Percentiles rank a stretch among this genome's conserved stretches.
phyloP scores from a whole-genome alignment of 2,329 filamentous ascomycete species.

The Emmonsia crescens region DNA sequence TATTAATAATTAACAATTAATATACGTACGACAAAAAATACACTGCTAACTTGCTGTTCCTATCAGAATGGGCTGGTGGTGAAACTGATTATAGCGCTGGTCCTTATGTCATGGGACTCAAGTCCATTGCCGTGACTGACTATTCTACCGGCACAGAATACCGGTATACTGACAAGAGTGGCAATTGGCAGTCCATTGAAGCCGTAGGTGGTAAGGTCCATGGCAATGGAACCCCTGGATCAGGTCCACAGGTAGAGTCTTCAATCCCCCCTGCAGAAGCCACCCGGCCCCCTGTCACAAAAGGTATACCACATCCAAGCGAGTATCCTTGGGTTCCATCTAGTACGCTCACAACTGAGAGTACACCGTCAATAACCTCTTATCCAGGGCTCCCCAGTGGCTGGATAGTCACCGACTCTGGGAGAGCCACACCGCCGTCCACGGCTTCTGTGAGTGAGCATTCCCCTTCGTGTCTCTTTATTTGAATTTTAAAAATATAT shows the following conservation, averaged over 20 bases:
- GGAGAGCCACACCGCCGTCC: conserved; percentile 66
- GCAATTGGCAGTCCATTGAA: conserved; percentile 70
- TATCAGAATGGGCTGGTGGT: conserved; percentile 66
- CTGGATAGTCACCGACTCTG: conserved; percentile 68
- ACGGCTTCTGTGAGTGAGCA: conserved; percentile 57
- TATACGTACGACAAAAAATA: not conserved
- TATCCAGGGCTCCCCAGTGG: conserved; percentile 56
- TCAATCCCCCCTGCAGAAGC: conserved; percentile 52
- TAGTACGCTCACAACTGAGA: conserved; percentile 38
- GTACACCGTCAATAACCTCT: conserved; percentile 29
- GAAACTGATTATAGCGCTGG: conserved; percentile 71
- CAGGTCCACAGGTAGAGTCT: conserved; percentile 30
- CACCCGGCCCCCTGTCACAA: conserved; percentile 35
- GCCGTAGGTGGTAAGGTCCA: conserved; percentile 71
- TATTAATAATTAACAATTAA: too few species aligned
- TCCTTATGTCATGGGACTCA: conserved; percentile 77
- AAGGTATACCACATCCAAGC: conserved; percentile 32
- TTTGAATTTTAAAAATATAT: conserved; percentile 6
- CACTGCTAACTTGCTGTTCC: conserved; percentile 1
- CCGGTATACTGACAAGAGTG: conserved; percentile 65
- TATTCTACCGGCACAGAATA: conserved; percentile 89
- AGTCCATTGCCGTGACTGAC: conserved; percentile 66
- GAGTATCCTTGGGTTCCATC: conserved; percentile 59
- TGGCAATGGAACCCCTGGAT: conserved; percentile 47
- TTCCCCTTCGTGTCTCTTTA: conserved; percentile 18